Conservation (phyloP, 2,329 filamentous ascomycete species). For the Aspergillus persii region DNA sequence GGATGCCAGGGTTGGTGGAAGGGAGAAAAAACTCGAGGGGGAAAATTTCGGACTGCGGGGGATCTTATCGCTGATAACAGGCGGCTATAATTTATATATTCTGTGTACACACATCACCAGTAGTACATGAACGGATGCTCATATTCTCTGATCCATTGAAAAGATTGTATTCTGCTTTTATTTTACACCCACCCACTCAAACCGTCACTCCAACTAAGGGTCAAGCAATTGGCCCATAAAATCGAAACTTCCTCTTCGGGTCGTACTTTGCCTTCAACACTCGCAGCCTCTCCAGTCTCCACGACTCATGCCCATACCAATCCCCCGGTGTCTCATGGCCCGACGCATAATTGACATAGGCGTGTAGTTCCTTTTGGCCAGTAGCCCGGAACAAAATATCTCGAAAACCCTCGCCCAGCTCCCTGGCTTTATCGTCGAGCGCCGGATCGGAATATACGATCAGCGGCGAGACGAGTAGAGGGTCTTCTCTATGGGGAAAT, state of each 20-base stretch:
- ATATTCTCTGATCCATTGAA: too few species aligned
- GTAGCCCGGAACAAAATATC: slow-evolving; percentile 36
- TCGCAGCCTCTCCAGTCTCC: slow-evolving; percentile 47
- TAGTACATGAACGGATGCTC: too few species aligned
- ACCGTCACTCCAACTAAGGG: too few species aligned
- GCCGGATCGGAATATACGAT: slow-evolving; percentile 36
- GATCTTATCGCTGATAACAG: background rate
- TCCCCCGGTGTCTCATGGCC: slow-evolving; percentile 44
- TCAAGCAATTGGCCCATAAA: background rate
- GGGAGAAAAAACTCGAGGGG: background rate
- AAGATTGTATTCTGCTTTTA: too few species aligned
- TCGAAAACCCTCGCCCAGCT: slow-evolving; percentile 41
- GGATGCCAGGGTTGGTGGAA: background rate
- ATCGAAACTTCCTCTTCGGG: slow-evolving; percentile 29
- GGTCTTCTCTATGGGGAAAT: slow-evolving; percentile 45
- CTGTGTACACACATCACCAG: too few species aligned
- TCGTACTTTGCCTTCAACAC: slow-evolving; percentile 35
- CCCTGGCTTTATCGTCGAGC: slow-evolving; percentile 33
- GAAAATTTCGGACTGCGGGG: background rate
- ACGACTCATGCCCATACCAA: slow-evolving; percentile 52
- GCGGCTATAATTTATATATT: background rate
- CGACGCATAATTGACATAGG: slow-evolving; percentile 55
- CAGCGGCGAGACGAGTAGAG: slow-evolving; percentile 40
- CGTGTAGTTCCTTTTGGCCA: slow-evolving; percentile 33
- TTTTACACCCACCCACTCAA: too few species aligned